Base-by-base conservation (phyloP, 2,329 filamentous ascomycete species). In the Hypoxylon sp. region DNA sequence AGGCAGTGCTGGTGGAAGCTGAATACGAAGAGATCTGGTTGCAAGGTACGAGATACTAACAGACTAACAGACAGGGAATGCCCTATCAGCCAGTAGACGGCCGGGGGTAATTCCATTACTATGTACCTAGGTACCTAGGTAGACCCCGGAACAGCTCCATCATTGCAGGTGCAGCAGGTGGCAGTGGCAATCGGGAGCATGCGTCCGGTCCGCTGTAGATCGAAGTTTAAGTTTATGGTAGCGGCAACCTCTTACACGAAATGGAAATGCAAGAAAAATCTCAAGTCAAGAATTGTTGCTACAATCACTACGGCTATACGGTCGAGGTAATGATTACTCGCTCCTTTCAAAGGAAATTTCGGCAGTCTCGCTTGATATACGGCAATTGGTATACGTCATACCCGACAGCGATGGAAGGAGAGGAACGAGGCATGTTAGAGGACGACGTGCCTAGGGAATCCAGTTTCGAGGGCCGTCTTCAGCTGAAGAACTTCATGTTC, bases 381-480 rank as follows among this genome's bases (percentile, higher is more conserved):
- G 19, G 39, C 34, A 53, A 50, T 28, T 34, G 32, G 24, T 17
- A 28, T 51, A 28, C 17, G 30, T 37, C 56, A 59, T 17, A 28
- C 13, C 6, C 19, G 37, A 61, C 61, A 62, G 51, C 37, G 22
- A 19, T 11, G 1, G 50, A 65, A n/a, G 39, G 4, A 17, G 49
- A 52, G 2, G 50, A n/a, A 39, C 54, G 26, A 39, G 50, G 43
- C 11, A 37, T 22, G 37, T 19, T 39, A 11, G 39, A 2, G 8
- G 26, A 58, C 19, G 48, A 52, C 19, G 10, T 17, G 1, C 24
- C 55, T 11, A 65, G 67, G n/a, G 62, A 70, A 44, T 67, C 71
- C 8, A 73, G 64, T 41, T 73, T 74, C 28, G 28, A 68, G 43
- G 70, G 72, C n/a, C 71, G 72, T 17, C 68, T 74, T 34, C 70